Conservation (phyloP, 2,329 filamentous ascomycete species). For the Aspergillus uvarum region DNA sequence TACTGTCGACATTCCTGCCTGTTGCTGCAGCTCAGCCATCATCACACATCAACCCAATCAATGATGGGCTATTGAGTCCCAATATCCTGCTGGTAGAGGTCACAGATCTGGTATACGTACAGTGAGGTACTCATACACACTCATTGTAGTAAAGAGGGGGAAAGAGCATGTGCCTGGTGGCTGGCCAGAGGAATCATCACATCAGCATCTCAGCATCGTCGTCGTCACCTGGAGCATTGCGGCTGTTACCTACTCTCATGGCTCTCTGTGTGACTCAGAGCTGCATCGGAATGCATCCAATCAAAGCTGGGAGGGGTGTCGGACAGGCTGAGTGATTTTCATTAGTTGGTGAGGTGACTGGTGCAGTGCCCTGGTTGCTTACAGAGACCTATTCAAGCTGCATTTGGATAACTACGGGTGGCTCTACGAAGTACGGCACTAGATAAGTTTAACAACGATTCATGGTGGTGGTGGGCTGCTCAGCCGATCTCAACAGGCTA, state of each 20-base stretch:
- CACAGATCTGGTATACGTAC: not conserved
- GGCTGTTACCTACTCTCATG: not conserved
- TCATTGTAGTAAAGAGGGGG: not conserved
- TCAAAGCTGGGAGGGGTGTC: slow-evolving; percentile 2
- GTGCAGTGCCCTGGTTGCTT: not conserved
- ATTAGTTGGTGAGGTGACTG: not conserved
- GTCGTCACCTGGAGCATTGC: slow-evolving; percentile 1
- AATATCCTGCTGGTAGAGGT: not conserved
- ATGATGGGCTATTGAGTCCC: not conserved
- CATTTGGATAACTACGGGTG: too few species aligned
- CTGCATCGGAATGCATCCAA: slow-evolving; percentile 14
- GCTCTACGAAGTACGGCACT: too few species aligned
- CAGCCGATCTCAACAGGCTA: too few species aligned
- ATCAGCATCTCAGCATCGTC: slow-evolving; percentile 10
- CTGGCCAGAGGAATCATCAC: not conserved
- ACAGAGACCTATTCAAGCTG: not conserved
- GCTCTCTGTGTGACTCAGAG: slow-evolving; percentile 15
- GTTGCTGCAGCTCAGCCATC: not conserved
- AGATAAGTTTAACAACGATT: too few species aligned
- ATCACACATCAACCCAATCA: not conserved
- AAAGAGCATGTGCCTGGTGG: not conserved
- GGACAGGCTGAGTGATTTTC: not conserved
- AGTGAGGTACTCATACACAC: too few species aligned
- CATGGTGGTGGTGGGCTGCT: too few species aligned
- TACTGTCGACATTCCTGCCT: not conserved